These are phyloP conservation scores for Rhizopus sp. DNA, from an alignment of 371 early-diverging fungal species.

Conservation along the genomic window DNA sequence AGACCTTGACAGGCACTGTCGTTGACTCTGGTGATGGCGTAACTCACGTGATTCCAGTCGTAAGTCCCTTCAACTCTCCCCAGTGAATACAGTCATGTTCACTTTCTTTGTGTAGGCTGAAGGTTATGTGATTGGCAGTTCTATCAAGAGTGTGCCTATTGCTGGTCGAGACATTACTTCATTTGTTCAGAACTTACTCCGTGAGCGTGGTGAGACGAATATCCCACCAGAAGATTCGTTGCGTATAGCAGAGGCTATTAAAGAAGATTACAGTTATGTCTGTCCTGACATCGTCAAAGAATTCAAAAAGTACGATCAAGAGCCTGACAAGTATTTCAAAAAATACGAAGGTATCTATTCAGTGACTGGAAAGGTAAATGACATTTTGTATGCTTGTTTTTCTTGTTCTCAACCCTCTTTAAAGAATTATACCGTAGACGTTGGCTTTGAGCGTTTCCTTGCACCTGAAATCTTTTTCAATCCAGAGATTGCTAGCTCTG, in stretches of 20 bases:
- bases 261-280: conserved; percentile 95
- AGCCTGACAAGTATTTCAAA: conserved; percentile 87
- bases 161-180: conserved; percentile 97
- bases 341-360: conserved; percentile 81
- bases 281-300: conserved; percentile 97
- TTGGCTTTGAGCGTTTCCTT: conserved; percentile 97
- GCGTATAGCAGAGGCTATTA: conserved; percentile 92
- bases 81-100: background rate
- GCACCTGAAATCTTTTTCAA: conserved; percentile 99
- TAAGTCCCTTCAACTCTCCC: conserved; percentile 37
- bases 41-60: conserved; percentile 98
- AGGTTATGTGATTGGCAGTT: conserved; percentile 96
- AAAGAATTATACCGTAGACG: conserved; percentile 88
- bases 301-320: conserved; percentile 91
- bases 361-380: conserved; percentile 79
- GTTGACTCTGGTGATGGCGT: conserved; percentile 98
- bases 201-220: conserved; percentile 91
- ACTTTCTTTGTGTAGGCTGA: conserved; percentile 71
- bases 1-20: conserved; percentile 95
- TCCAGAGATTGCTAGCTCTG: conserved; percentile 96
- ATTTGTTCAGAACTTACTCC: conserved; percentile 94
- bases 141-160: conserved; percentile 97
- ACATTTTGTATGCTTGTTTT: background rate
- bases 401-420: background rate
- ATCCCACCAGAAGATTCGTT: conserved; percentile 96